Evolutionary conservation across 805 yeast genomes (phyloP).

Genomic region (Starmerella lactis-condensi): DNA sequence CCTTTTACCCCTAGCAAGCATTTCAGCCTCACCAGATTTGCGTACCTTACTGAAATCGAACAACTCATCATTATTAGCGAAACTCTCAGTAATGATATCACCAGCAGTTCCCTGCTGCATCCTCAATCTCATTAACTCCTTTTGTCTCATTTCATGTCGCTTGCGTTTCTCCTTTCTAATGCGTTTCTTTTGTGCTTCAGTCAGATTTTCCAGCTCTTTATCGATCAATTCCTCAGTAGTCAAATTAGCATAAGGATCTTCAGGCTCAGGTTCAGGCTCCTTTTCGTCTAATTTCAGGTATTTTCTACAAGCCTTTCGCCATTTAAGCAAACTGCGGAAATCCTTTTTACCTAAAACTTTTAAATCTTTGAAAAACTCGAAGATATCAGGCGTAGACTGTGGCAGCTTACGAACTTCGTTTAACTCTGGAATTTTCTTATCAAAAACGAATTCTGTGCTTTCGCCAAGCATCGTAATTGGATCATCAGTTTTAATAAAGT

Average conservation of each 20-base stretch:
- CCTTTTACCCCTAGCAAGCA: conserved; percentile 62
- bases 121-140: conserved; percentile 78
- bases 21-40: conserved; percentile 62
- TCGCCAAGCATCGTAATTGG: conserved; percentile 71
- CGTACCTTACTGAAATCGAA: conserved; percentile 75
- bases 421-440: conserved; percentile 53
- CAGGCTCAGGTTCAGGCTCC: conserved; percentile 39
- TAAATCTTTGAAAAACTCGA: conserved; percentile 74
- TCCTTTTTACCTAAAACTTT: conserved; percentile 90
- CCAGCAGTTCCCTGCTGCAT: conserved; percentile 88
- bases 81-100: conserved; percentile 83
- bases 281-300: conserved; percentile 46
- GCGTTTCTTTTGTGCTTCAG: conserved; percentile 50
- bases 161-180: conserved; percentile 66
- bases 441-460: conserved; percentile 43
- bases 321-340: conserved; percentile 63
- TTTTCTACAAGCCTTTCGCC: conserved; percentile 77
- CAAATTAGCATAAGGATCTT: too few relatives aligned
- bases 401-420: conserved; percentile 49
- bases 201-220: conserved; percentile 57
- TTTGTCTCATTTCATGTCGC: conserved; percentile 66
- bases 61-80: conserved; percentile 45
- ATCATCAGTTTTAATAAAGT: conserved; percentile 63
- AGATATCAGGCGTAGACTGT: conserved; percentile 58
- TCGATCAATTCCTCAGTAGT: conserved; percentile 76